Conservation (phyloP, 2,329 filamentous ascomycete species). For the Phaeosphaeriaceae sp. region DNA sequence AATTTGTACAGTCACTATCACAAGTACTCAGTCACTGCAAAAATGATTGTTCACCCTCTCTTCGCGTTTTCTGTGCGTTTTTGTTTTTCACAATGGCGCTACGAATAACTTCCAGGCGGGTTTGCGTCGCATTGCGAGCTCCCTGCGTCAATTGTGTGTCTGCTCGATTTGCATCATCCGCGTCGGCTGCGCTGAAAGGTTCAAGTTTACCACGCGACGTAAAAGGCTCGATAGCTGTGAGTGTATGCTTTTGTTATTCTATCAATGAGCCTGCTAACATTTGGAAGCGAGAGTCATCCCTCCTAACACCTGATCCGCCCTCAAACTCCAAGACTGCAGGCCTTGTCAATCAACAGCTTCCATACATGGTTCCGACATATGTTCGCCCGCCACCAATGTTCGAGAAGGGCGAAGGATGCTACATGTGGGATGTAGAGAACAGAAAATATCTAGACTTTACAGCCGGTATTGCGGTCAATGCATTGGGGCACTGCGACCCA, state of each 20-base stretch:
- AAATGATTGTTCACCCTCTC: slow-evolving; percentile 5
- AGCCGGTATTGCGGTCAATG: slow-evolving; percentile 93
- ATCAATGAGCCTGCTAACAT: slow-evolving; percentile 13
- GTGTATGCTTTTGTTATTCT: not conserved
- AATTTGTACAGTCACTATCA: too few species aligned
- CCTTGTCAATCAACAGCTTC: slow-evolving; percentile 75
- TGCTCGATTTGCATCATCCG: slow-evolving; percentile 49
- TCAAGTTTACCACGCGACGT: slow-evolving; percentile 51
- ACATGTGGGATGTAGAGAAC: slow-evolving; percentile 89
- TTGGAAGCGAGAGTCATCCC: slow-evolving; percentile 37
- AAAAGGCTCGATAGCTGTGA: slow-evolving; percentile 51
- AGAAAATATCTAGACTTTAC: slow-evolving; percentile 93
- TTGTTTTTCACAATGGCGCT: slow-evolving; percentile 35
- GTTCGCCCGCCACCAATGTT: slow-evolving; percentile 89
- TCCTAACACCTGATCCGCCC: slow-evolving; percentile 75
- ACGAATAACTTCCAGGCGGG: slow-evolving; percentile 34
- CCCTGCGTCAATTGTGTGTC: slow-evolving; percentile 27
- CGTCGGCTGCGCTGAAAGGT: slow-evolving; percentile 43
- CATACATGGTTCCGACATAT: slow-evolving; percentile 96
- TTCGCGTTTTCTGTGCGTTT: slow-evolving; percentile 9
- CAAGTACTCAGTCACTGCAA: not conserved
- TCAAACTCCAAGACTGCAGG: slow-evolving; percentile 75
- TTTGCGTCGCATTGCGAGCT: slow-evolving; percentile 34
- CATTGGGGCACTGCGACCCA: slow-evolving; percentile 86
- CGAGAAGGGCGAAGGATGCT: slow-evolving; percentile 83